Evolutionary conservation across 2,329 filamentous ascomycete species (phyloP).

Genomic region (Trichothecium roseum): DNA sequence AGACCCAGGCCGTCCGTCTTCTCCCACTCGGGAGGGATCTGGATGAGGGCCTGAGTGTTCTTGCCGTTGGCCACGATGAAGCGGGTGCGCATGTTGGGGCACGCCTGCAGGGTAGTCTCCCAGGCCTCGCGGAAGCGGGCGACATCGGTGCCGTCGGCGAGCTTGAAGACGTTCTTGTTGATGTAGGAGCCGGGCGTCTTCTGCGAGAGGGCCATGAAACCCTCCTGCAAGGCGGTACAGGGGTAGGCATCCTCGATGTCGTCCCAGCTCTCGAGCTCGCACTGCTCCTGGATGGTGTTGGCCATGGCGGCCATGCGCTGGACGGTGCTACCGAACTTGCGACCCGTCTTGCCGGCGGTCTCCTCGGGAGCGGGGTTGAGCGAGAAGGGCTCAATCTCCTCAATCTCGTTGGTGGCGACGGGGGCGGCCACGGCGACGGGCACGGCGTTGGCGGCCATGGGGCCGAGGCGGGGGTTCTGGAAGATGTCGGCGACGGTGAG

Average conservation of each 20-base stretch:
- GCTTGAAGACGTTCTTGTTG: constrained; percentile 1
- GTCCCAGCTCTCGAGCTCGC: not conserved
- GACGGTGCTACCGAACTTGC: too few relatives aligned
- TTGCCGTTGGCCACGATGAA: not conserved
- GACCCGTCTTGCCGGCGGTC: too few relatives aligned
- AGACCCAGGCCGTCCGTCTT: not conserved
- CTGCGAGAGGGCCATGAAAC: constrained; percentile 30
- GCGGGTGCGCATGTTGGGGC: not conserved
- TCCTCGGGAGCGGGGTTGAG: too few relatives aligned
- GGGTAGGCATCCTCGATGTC: constrained; percentile 35
- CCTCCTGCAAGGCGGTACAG: constrained; percentile 37
- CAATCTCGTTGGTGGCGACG: not conserved
- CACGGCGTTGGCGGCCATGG: not conserved
- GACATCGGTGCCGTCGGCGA: not conserved
- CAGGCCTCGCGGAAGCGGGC: not conserved
- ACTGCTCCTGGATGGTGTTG: not conserved
- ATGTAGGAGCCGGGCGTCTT: constrained; percentile 5
- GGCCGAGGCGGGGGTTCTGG: constrained; percentile 1
- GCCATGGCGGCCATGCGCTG: too few relatives aligned
- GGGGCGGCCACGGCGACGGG: not conserved
- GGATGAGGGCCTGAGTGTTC: constrained; percentile 3
- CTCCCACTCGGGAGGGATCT: not conserved
- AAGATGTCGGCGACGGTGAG: constrained; percentile 5
- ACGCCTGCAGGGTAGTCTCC: not conserved
- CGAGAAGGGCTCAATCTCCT: not conserved